Base-by-base conservation (phyloP, 2,329 filamentous ascomycete species). In the Fusarium pilosicola region DNA sequence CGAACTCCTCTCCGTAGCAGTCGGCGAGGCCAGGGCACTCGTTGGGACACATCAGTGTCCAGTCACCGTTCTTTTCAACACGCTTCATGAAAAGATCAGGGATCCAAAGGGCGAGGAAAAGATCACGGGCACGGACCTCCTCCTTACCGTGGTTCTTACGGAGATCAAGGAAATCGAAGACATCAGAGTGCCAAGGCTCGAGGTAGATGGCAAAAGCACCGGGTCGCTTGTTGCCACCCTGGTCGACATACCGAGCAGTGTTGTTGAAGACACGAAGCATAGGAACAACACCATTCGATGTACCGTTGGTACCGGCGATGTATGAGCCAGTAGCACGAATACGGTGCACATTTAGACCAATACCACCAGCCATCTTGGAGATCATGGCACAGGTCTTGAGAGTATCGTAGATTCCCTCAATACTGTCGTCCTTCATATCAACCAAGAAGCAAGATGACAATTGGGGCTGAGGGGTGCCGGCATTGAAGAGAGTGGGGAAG, bases 181-280 rank as follows among this genome's bases (percentile, higher is more conserved):
- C 93, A 84, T 99, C 96, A 6, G 95, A 93, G 85, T 99, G 96
- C 96, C 96, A 99, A 59, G 96, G 96, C 89, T 99, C 96, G 22
- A 99, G 90, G 85, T 99, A 99, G 84, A 99, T 97, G 80, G 96
- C 96, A 80, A 99, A 99, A 61, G 96, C 96, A 85, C 96, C 96
- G 36, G 96, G 96, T 65, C 96, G 94, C 91, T 99, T 99, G 89
- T 99, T 99, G 80, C 96, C 96, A 85, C 96, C 96, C 85, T 99
- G 96, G 81, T 99, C 96, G 71, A 99, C 96, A 81, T 99, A 99
- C 84, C 96, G 92, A 69, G 96, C 96, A 71, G 96, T 99, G 88
- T 99, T 98, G 89, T 99, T 98, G 90, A 95, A 99, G 70, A 99
- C 96, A 75, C 96, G 93, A 42, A 99, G 92, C 96, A 99, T 98